phyloP scores from a whole-genome alignment of 2,329 filamentous ascomycete genomes.

The Fusarium sp. region DNA sequence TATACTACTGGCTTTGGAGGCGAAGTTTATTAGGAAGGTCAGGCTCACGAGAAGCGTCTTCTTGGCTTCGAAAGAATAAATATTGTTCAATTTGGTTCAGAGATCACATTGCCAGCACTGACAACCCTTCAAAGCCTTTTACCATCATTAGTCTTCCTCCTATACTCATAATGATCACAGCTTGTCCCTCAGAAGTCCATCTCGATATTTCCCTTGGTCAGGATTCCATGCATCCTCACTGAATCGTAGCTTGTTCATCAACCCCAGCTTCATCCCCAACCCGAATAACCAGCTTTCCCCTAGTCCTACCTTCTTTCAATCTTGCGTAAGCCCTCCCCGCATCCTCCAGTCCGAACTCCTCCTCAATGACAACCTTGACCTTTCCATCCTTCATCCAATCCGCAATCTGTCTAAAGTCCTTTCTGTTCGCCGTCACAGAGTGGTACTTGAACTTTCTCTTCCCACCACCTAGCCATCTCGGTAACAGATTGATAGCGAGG shows the following conservation, averaged over 20 bases:
- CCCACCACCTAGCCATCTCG: conserved; percentile 24
- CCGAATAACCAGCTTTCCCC: conserved; percentile 22
- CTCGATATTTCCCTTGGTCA: rapidly evolving
- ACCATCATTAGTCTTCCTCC: rapidly evolving
- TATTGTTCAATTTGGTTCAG: neutral
- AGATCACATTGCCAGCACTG: rapidly evolving
- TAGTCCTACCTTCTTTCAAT: conserved; percentile 1
- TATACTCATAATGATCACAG: rapidly evolving
- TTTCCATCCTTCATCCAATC: conserved; percentile 13
- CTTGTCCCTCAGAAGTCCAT: neutral
- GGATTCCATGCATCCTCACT: neutral
- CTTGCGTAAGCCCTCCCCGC: conserved; percentile 7
- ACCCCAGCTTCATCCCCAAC: neutral
- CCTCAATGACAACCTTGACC: conserved; percentile 5
- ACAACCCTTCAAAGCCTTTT: rapidly evolving
- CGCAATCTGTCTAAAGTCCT: conserved; percentile 18
- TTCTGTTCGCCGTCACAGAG: conserved; percentile 10
- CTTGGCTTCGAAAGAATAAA: neutral
- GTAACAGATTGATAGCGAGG: conserved; percentile 11
- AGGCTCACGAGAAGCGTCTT: neutral
- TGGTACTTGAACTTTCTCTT: conserved; percentile 26
- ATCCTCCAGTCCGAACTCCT: conserved; percentile 16
- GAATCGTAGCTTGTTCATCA: neutral
- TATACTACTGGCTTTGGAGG: neutral
- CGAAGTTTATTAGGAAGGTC: rapidly evolving